Base-by-base conservation (phyloP, 169 alveolate species). In the Cryptosporidium muris region DNA sequence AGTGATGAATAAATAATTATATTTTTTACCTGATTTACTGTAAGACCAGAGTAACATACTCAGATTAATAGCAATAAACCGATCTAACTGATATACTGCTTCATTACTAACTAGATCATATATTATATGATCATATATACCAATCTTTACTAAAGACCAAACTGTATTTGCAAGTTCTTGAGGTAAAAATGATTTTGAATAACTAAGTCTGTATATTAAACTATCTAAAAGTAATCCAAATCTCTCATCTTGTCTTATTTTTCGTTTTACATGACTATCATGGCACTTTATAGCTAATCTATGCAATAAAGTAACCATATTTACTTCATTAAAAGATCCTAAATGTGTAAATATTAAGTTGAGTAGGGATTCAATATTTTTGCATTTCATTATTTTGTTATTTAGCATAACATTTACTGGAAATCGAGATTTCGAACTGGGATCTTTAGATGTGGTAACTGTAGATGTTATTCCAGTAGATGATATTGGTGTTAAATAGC, bases 121-220 rank as follows among this genome's bases (percentile, higher is more conserved):
- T 16, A 74, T 12, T 8, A 58, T 54, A 48, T 74, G 85, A 58
- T 60, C 36, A 58, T 74, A 45, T 40, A 74, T 37, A 9, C 85
- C 85, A 43, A 74, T 16, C 43, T 74, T 74, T 40, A 74, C 68
- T 11, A 74, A 12, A 4, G 85, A 74, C 85, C 85, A 74, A 14
- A 49, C 66, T 6, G 60, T 38, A 60, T 58, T 74, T 8, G 85
- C 56, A 0, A 74, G 85, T 42, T 74, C 85, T 43, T 56, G 40
- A 38, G 85, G 85, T 8, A 63, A 74, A 60, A 43, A 74, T 58
- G 74, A 45, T 12, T 9, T 40, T 37, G 85, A 47, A 11, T 11
- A 74, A 25, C 52, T 54, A 53, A 62, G 16, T 45, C 66, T 58
- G 25, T 54, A 58, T 14, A 74, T 37, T 14, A 60, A 37, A 37